Evolutionary conservation across 106 monocot species (phyloP), one percentile per base, ranked within the genome.

Genomic region (Phalaenopsis equestris): DNA sequence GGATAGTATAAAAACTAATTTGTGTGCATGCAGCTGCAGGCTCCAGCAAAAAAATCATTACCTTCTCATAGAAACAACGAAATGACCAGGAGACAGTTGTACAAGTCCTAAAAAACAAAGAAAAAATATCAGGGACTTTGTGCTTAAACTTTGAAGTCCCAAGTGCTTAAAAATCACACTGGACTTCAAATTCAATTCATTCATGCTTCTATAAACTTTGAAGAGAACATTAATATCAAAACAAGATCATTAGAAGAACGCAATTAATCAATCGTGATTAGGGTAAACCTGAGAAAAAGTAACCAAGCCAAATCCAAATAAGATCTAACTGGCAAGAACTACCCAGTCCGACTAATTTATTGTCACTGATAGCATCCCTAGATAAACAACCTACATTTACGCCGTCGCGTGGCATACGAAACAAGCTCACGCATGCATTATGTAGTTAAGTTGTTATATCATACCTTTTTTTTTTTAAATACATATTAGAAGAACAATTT

Each of bases 21-120:
- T 14, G 39, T 10, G 9, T 72, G 55, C 23, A 68, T 72, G 12
- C 56, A 72, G 1, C 43, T 45, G 47, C 9, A 16, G 12, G 19
- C 49, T 77, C 52, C 47, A 38, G 17, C 12, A 61, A 18, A 7
- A 82, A 21, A 16, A 57, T 55, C 24, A 76, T 83, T 82, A 92
- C 91, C 91, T 92, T 92, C 75, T 92, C 91, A 76, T 92, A 92
- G 82, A 92, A 92, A 78, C 85, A 79, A 21, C 91, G 83, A 79
- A 92, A 92, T 46, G 91, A 85, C 89, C 91, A 92, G 30, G 91
- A 92, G 42, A 92, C 84, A 41, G 91, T 92, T 18, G 91, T 92
- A 81, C 91, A 92, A 3, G 91, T 89, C 80, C 91, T 92, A 85
- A 82, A 17, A 73, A 81, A 47, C 41, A 64, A 17, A 49, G 1